phyloP scores from a whole-genome alignment of 2,329 filamentous ascomycete genomes.

The Calcarisporium arbuscula region DNA sequence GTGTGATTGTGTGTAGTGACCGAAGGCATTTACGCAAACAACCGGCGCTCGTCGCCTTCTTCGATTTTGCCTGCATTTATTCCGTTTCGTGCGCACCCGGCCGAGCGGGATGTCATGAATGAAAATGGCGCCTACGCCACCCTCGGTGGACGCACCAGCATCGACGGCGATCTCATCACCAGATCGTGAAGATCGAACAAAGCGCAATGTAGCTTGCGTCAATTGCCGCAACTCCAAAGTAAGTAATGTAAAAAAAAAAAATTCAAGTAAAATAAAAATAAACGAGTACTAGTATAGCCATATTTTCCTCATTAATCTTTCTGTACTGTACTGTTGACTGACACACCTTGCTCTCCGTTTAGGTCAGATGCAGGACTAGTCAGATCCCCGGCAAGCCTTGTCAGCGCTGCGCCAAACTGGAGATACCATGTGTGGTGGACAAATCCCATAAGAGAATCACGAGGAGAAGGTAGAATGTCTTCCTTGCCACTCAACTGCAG shows the following conservation, averaged over 20 bases:
- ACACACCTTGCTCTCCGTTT: constrained; percentile 1
- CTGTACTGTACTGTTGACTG: not conserved
- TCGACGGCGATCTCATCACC: constrained; percentile 15
- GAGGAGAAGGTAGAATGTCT: constrained; percentile 30
- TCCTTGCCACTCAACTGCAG: not conserved
- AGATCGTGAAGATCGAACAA: constrained; percentile 22
- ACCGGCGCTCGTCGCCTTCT: too few species aligned
- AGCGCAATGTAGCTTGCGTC: constrained; percentile 31
- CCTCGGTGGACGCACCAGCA: constrained; percentile 20
- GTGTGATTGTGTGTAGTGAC: too few species aligned
- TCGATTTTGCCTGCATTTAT: too few species aligned
- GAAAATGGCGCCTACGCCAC: constrained; percentile 24
- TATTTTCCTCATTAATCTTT: not conserved
- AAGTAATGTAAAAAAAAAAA: constrained; percentile 10
- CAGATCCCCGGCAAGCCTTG: constrained; percentile 32
- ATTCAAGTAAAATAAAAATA: too few species aligned
- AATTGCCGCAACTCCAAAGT: constrained; percentile 35
- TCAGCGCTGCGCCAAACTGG: constrained; percentile 37
- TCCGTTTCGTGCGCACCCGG: too few species aligned
- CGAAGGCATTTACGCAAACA: too few species aligned
- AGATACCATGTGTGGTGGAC: constrained; percentile 38
- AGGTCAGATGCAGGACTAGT: constrained; percentile 40
- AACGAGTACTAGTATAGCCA: too few species aligned
- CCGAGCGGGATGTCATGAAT: constrained; percentile 13
- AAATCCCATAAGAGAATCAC: constrained; percentile 41